Base-by-base conservation (phyloP, 164 flowering plant species). In the Vitis cinerea region DNA sequence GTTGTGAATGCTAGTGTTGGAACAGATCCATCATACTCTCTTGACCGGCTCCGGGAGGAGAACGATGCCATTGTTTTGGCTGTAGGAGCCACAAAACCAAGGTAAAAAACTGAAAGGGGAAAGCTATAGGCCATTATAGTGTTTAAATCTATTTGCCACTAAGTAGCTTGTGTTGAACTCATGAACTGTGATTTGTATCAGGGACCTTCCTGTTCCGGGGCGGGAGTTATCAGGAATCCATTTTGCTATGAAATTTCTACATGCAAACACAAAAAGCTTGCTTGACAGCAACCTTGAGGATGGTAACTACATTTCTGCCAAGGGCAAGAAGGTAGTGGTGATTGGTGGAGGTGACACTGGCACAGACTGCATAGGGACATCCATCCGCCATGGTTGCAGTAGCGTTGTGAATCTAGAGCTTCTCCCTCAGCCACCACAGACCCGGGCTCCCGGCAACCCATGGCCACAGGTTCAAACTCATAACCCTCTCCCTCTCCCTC, bases 301-400 rank as follows among this genome's bases (percentile, higher is more conserved):
- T 80, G 97, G 90, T 15, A 88, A 88, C 13, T 93, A 88, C 83
- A 90, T 93, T 16, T 96, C 99, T 61, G 98, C 99, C 2, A 89
- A 89, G 77, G 98, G 90, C 48, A 96, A 96, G 87, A 96, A 90
- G 74, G 98, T 96, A 19, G 92, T 96, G 13, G 99, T 96, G 58
- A 93, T 96, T 60, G 99, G 99, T 77, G 99, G 99, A 56, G 99
- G 99, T 14, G 99, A 96, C 78, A 96, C 99, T 9, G 99, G 99
- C 31, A 96, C 99, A 29, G 99, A 96, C 72, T 96, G 99, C 80
- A 91, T 96, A 37, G 99, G 95, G 17, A 96, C 99, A 30, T 91
- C 99, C 9, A 85, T 96, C 54, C 84, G 99, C 2, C 99, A 96
- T 78, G 99, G 97, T 31, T 96, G 99, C 77, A 81, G 74, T 14